Conservation (phyloP, 257 asterid species). For the Plectranthus barbatus region DNA sequence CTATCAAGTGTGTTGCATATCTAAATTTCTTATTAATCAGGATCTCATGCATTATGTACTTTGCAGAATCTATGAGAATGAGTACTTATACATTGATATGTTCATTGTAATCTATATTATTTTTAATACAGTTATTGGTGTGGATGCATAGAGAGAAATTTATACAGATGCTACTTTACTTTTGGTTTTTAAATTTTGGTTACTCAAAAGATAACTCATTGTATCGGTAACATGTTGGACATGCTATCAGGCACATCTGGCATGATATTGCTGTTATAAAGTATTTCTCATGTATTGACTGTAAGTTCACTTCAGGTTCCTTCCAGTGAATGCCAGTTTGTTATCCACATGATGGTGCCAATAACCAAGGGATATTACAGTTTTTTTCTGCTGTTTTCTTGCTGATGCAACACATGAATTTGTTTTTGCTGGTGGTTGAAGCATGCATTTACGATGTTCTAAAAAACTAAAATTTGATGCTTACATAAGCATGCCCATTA, state of each 20-base stretch:
- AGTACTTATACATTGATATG: background rate
- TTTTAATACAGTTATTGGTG: background rate
- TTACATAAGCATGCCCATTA: background rate
- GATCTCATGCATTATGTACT: background rate
- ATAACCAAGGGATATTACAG: background rate
- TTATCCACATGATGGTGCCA: background rate
- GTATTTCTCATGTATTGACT: background rate
- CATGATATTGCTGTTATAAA: background rate
- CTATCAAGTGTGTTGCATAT: background rate
- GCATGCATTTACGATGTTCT: background rate
- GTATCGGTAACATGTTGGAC: no score
- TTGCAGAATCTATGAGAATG: background rate
- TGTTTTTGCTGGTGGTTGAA: constrained; percentile 4
- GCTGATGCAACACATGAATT: background rate
- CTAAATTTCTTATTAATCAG: background rate
- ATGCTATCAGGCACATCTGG: background rate
- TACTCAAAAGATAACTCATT: no score
- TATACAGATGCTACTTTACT: background rate
- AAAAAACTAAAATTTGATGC: background rate
- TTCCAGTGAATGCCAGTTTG: background rate
- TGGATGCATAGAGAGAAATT: background rate
- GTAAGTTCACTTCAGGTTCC: background rate
- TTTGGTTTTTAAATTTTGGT: no score
- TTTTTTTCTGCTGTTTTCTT: background rate
- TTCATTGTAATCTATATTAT: background rate